Conservation (phyloP, 257 asterid species). For the Prunella vulgaris region DNA sequence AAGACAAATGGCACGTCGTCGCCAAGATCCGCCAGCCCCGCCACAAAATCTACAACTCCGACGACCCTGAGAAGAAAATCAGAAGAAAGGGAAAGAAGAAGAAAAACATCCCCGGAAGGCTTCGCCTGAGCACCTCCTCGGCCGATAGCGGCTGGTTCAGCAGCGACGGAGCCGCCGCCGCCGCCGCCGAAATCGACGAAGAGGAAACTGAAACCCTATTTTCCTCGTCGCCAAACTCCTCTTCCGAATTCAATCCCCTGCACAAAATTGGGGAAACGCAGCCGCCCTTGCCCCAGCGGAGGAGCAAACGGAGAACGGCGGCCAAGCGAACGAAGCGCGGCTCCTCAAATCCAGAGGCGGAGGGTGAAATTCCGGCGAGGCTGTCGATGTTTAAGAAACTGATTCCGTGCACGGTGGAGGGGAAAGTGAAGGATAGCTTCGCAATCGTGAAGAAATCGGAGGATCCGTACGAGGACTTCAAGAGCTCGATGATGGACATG, state of each 20-base stretch:
- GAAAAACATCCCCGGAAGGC: slow-evolving; percentile 23
- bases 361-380: slow-evolving; percentile 51
- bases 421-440: slow-evolving; percentile 84
- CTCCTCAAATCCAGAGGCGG: slow-evolving; percentile 18
- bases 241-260: not conserved
- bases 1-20: slow-evolving; percentile 67
- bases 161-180: slow-evolving; percentile 20
- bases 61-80: slow-evolving; percentile 15
- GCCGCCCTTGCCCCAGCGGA: too few species aligned
- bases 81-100: slow-evolving; percentile 28
- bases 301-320: slow-evolving; percentile 10
- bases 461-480: slow-evolving; percentile 80
- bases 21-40: slow-evolving; percentile 36
- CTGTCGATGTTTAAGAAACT: slow-evolving; percentile 66
- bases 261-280: slow-evolving; percentile 20
- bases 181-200: not conserved
- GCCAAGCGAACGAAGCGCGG: not conserved
- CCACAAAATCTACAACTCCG: slow-evolving; percentile 22
- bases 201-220: slow-evolving; percentile 33
- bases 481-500: slow-evolving; percentile 90
- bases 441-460: slow-evolving; percentile 80
- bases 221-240: slow-evolving; percentile 26
- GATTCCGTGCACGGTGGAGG: slow-evolving; percentile 65
- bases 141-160: slow-evolving; percentile 55
- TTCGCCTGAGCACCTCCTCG: slow-evolving; percentile 51